Percentiles rank a stretch among this genome's conserved stretches.
Conservation (phyloP, 345 rosid genomes). For the Acer negundo region DNA sequence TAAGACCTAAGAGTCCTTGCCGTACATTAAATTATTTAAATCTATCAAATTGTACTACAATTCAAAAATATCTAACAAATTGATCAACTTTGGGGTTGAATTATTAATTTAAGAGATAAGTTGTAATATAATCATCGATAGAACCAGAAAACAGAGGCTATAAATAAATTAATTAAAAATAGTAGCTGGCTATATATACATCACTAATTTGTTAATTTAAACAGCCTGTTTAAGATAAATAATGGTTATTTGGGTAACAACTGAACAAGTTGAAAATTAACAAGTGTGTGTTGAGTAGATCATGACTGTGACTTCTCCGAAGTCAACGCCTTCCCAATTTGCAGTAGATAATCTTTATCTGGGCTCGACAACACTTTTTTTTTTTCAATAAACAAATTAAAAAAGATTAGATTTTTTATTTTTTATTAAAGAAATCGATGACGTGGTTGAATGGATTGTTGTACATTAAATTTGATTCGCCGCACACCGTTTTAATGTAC, state of each 20-base stretch:
- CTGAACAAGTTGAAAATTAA: neutral
- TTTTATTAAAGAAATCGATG: neutral
- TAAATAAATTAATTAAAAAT: neutral
- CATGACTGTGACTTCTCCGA: constrained; percentile 3
- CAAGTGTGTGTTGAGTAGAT: neutral
- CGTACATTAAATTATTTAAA: constrained; percentile 4
- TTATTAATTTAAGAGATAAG: neutral
- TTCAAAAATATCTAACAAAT: neutral
- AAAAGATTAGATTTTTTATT: too few relatives aligned
- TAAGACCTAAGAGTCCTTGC: neutral
- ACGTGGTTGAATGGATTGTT: neutral
- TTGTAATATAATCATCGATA: neutral
- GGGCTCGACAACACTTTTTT: neutral
- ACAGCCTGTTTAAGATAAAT: neutral
- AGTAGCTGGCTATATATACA: neutral
- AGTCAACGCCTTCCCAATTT: constrained; percentile 15
- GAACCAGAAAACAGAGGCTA: neutral
- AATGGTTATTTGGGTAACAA: neutral
- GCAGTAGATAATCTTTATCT: neutral
- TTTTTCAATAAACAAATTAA: neutral
- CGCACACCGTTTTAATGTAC: neutral
- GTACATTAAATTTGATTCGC: neutral
- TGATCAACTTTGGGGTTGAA: neutral
- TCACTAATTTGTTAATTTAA: neutral
- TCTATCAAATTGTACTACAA: constrained; percentile 1